Conservation (phyloP, 768 basidiomycete genomes). For the Amylocystis lapponica region DNA sequence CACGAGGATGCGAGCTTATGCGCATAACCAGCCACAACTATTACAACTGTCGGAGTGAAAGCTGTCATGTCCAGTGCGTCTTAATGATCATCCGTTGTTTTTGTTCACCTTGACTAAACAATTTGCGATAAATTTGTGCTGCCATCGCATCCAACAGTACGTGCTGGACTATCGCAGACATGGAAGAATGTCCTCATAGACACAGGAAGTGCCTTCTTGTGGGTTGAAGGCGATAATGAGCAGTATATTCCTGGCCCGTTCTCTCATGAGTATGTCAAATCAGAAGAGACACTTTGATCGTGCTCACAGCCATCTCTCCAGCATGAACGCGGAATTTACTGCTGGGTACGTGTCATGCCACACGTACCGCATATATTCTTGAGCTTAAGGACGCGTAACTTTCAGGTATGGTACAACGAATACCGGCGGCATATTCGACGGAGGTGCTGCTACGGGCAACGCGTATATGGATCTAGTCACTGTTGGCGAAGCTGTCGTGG, state of each 20-base stretch:
- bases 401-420: no score
- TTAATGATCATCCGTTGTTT: neutral
- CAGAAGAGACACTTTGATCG: no score
- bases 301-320: no score
- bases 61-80: neutral
- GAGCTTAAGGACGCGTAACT: no score
- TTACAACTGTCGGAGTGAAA: neutral
- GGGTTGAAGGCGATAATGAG: neutral
- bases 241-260: neutral
- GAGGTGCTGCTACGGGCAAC: neutral
- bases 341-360: neutral
- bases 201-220: neutral
- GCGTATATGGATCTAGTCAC: neutral
- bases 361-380: neutral
- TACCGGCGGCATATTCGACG: neutral
- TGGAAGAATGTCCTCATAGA: neutral
- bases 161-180: neutral
- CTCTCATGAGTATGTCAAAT: neutral
- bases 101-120: no score
- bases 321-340: no score
- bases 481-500: neutral
- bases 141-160: neutral
- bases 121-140: neutral
- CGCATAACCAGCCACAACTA: no score
- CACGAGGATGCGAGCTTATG: no score